Evolutionary conservation across 2,329 filamentous ascomycete genomes (phyloP), one percentile per base, ranked within the genome.

Genomic region (Aspergillus pseudoviridinutans): DNA sequence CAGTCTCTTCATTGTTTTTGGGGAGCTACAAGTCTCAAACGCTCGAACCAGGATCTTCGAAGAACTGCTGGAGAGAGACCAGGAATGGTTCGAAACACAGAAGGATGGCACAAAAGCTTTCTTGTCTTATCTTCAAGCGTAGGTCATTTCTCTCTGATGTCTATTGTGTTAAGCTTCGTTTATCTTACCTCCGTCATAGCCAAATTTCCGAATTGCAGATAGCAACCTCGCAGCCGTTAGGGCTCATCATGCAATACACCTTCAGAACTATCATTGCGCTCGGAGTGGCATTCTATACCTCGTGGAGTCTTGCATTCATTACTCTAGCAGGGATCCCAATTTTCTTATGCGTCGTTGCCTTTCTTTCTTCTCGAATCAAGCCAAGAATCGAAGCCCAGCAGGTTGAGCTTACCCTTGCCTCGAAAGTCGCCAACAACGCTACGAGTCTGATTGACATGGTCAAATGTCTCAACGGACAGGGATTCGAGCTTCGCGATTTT

Each of bases 301-400:
- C 90, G 0, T 97, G 90, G 91, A 87, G 87, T 60, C 80, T 97
- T 17, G 92, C 92, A 0, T 78, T 96, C 0, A 86, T 95, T 2
- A 87, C 93, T 10, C 78, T 96, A 3, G 83, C 88, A 0, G 88
- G 86, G 0, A 79, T 92, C 0, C 91, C 93, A 0, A 60, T 93
- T 1, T 86, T 90, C 4, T 78, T 84, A 2, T 57, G 84, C 0
- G 67, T 87, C 1, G 79, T 94, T 1, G 79, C 78, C 1, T 73
- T 86, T 9, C 76, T 90, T 1, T 87, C 87, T 2, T 77, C 78
- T 2, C 80, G 78, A 41, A 79, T 94, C 38, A 83, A 88, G 35
- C 76, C 82, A 3, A 86, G 86, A 10, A 87, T 93, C n/a, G 80
- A 84, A 60, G 77, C 77, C 1, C 92, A 97, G 66, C 87, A 89